Evolutionary conservation across 768 basidiomycete genomes (phyloP), one percentile per base, ranked within the genome.

Genomic region (Xanthoconium stramineum): DNA sequence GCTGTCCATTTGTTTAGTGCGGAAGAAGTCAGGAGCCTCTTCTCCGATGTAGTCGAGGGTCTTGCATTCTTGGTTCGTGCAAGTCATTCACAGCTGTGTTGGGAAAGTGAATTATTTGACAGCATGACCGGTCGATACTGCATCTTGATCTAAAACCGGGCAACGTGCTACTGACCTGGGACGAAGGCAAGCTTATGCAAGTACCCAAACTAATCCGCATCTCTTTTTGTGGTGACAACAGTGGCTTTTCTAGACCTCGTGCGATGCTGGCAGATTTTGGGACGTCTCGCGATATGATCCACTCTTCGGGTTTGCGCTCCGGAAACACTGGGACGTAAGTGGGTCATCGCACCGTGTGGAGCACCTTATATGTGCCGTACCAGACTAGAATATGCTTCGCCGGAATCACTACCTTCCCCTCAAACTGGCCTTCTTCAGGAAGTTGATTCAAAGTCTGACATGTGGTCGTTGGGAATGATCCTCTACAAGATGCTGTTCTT

Each of bases 381-480:
- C 50, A 91, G 89, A 1, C 77, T 97, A 50, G 94, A 96, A 75
- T 95, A 90, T 64, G 83, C 89, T 14, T 85, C 93, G 0, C 96
- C 95, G 0, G 96, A 98, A 69, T 89, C 91, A 0, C 77, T 98
- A 1, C 84, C 85, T 3, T 82, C 84, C 0, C 84, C 82, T 14
- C 71, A 76, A 7, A 86, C 83, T 0, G 90, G 91, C 0, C 70
- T 79, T 20, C 82, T 90, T 9, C 78, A 76, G 9, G 85, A 89
- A 45, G 79, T 92, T 3, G 88, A 91, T 64, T 91, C 92, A 0
- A 94, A 94, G 65, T 83, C 90, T 5, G 95, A 98, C 67, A 94
- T 97, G 86, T 98, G 96, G 95, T 92, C 91, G 6, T 78, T 98
- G 15, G 95, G 95, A 59, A 94, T 98, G 89, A 91, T 98, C 53